These are phyloP conservation scores for Colletotrichum horii DNA, from an alignment of 2,329 filamentous ascomycete species.

Conservation along the genomic window DNA sequence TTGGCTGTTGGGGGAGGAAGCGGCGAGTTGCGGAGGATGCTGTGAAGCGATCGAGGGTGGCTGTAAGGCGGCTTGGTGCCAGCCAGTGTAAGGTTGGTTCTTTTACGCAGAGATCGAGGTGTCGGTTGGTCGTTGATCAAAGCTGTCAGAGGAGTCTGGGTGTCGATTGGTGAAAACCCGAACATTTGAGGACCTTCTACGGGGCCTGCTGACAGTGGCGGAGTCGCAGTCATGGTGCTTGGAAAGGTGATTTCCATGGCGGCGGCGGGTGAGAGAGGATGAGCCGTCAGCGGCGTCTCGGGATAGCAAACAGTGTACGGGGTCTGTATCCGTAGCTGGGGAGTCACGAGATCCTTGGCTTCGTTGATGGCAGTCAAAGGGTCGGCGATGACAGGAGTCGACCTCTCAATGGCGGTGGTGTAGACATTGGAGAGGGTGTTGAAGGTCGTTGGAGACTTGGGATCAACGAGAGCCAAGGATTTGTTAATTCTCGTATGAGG, in stretches of 20 bases:
- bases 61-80: constrained; percentile 56
- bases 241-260: constrained; percentile 53
- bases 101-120: constrained; percentile 42
- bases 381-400: constrained; percentile 52
- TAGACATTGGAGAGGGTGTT: constrained; percentile 72
- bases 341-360: constrained; percentile 27
- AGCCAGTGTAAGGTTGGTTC: constrained; percentile 35
- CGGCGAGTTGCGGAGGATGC: constrained; percentile 71
- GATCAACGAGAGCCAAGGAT: constrained; percentile 53
- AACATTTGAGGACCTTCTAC: constrained; percentile 52
- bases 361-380: constrained; percentile 56
- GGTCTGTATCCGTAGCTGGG: constrained; percentile 41
- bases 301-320: constrained; percentile 53
- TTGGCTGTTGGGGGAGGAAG: constrained; percentile 57
- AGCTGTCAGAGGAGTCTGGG: constrained; percentile 22
- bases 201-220: constrained; percentile 59
- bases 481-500: constrained; percentile 44
- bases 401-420: constrained; percentile 65
- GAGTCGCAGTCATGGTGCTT: constrained; percentile 64
- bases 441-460: constrained; percentile 66
- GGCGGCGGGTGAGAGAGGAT: constrained; percentile 52
- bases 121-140: not conserved
- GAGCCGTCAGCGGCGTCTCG: constrained; percentile 59
- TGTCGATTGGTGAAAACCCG: constrained; percentile 46
- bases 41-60: constrained; percentile 63